Evolutionary conservation across 2,329 filamentous ascomycete genomes (phyloP).

Genomic region (Colletotrichum godetiae): DNA sequence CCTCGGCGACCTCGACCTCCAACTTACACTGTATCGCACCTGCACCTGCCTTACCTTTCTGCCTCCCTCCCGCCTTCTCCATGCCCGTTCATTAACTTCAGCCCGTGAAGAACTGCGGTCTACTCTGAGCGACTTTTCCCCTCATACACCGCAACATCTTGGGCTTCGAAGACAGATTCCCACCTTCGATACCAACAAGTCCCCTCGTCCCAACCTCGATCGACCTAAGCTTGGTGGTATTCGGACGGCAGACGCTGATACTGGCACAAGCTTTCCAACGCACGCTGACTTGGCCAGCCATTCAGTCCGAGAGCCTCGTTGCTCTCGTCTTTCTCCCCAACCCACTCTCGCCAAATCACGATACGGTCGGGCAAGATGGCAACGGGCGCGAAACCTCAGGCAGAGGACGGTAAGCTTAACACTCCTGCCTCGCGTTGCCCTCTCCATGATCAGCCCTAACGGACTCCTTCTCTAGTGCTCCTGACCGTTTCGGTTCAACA

Average conservation of each 20-base stretch:
- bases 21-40: conserved; percentile 31
- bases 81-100: background rate
- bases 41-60: conserved; percentile 1
- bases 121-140: background rate
- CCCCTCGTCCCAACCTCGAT: conserved; percentile 12
- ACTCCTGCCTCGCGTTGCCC: background rate
- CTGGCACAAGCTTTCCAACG: conserved; percentile 2
- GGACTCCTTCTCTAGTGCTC: conserved; percentile 40
- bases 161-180: background rate
- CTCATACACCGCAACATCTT: background rate
- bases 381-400: conserved; percentile 6
- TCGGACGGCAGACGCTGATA: conserved; percentile 19
- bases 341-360: background rate
- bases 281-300: background rate
- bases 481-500: conserved; percentile 44
- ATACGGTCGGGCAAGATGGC: conserved; percentile 21
- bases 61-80: conserved; percentile 11
- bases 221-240: conserved; percentile 16
- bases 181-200: background rate
- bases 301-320: background rate
- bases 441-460: conserved; percentile 27
- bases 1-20: conserved; percentile 7
- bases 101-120: background rate
- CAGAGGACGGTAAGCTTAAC: conserved; percentile 24
- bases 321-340: background rate